Evolutionary conservation across 2,329 filamentous ascomycete genomes (phyloP).

Genomic region (Scleromitrula shiraiana): DNA sequence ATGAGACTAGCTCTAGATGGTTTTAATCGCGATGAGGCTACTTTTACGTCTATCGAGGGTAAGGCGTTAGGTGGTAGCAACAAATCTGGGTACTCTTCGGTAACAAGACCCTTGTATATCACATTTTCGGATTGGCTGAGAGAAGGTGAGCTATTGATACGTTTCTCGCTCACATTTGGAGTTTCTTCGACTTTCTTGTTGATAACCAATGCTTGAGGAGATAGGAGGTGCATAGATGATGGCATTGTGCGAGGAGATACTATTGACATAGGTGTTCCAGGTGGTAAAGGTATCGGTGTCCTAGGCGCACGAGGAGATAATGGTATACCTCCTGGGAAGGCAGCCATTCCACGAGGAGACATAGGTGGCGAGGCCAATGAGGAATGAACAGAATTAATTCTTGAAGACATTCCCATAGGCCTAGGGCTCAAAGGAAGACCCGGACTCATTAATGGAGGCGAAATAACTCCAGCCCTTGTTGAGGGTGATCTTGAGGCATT

Average conservation of each 20-base stretch:
- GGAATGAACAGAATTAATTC: slow-evolving; percentile 36
- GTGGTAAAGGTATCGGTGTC: slow-evolving; percentile 64
- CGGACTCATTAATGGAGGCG: slow-evolving; percentile 27
- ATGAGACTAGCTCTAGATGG: slow-evolving; percentile 82
- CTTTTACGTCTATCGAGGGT: slow-evolving; percentile 74
- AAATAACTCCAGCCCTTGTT: no score
- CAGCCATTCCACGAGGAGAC: slow-evolving; percentile 48
- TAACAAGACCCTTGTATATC: slow-evolving; percentile 71
- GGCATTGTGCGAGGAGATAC: slow-evolving; percentile 36
- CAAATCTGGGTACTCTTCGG: slow-evolving; percentile 79
- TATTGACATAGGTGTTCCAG: slow-evolving; percentile 59
- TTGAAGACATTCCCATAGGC: slow-evolving; percentile 49
- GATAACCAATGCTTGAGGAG: slow-evolving; percentile 36
- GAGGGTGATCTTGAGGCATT: slow-evolving; percentile 27
- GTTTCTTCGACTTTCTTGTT: slow-evolving; percentile 30
- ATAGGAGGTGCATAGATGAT: slow-evolving; percentile 30
- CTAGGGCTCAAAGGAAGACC: slow-evolving; percentile 54
- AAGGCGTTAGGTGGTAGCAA: slow-evolving; percentile 83
- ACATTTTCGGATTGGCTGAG: slow-evolving; percentile 34
- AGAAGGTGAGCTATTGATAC: slow-evolving; percentile 23
- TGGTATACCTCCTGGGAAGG: slow-evolving; percentile 42
- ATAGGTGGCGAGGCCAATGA: slow-evolving; percentile 57
- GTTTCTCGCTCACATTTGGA: slow-evolving; percentile 1
- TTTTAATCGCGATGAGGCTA: slow-evolving; percentile 90
- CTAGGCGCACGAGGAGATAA: slow-evolving; percentile 67